phyloP scores from a whole-genome alignment of 1,284 basidiomycete genomes.

The Rhodotorula sp. region DNA sequence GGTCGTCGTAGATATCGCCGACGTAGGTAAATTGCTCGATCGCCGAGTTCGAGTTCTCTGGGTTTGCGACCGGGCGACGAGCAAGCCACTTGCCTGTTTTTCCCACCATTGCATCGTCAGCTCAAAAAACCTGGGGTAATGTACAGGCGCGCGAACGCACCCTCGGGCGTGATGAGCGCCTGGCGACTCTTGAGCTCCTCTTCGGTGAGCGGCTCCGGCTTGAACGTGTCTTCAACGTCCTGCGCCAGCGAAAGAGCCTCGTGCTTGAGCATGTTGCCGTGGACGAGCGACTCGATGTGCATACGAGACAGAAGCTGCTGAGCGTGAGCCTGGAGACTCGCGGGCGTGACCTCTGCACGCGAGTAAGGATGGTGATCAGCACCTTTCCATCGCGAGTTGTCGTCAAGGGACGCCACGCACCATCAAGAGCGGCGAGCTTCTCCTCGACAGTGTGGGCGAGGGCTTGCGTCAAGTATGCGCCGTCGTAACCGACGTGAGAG shows the following conservation, averaged over 20 bases:
- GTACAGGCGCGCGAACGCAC: constrained; percentile 50
- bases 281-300: constrained; percentile 72
- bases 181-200: constrained; percentile 60
- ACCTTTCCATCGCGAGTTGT: fast-evolving
- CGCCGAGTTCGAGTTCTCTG: constrained; percentile 78
- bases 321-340: constrained; percentile 70
- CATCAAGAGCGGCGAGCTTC: constrained; percentile 70
- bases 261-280: constrained; percentile 81
- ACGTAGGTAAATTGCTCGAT: constrained; percentile 64
- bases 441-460: constrained; percentile 77
- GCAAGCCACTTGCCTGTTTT: constrained; percentile 61
- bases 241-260: constrained; percentile 73
- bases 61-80: constrained; percentile 71
- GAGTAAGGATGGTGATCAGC: constrained; percentile 3
- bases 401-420: constrained; percentile 54
- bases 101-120: not conserved
- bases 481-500: constrained; percentile 74
- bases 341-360: constrained; percentile 59
- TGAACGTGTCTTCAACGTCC: constrained; percentile 67
- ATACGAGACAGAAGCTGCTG: constrained; percentile 64
- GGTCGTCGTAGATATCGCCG: constrained; percentile 56
- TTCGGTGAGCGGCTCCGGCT: constrained; percentile 59
- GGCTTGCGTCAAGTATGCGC: constrained; percentile 67
- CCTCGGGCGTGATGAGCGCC: constrained; percentile 66
- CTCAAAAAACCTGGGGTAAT: not conserved